Percentiles rank a stretch among this genome's conserved stretches.
phyloP scores from a whole-genome alignment of 2,329 filamentous ascomycete genomes.

The Fusarium pseudocircinatum region DNA sequence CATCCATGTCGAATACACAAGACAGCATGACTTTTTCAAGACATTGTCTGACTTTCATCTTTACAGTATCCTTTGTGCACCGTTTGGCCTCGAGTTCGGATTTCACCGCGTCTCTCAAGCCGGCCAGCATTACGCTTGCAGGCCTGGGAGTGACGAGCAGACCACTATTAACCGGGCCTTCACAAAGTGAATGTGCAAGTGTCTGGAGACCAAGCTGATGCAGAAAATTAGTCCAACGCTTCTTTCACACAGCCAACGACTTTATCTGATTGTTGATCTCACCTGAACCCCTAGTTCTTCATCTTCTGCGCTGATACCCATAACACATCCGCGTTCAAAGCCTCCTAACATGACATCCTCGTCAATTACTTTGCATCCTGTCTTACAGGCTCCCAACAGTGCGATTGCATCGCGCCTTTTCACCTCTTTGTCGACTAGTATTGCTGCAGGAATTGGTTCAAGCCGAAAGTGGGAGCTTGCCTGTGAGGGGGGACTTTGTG shows the following conservation, averaged over 20 bases:
- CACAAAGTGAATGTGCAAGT: constrained; percentile 53
- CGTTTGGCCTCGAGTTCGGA: constrained; percentile 45
- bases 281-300: constrained; percentile 60
- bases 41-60: constrained; percentile 45
- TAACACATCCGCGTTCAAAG: constrained; percentile 60
- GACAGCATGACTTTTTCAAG: constrained; percentile 64
- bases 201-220: constrained; percentile 60
- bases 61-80: constrained; percentile 28
- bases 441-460: constrained; percentile 57
- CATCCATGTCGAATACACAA: constrained; percentile 67
- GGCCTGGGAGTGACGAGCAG: constrained; percentile 62
- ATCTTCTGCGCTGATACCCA: constrained; percentile 64
- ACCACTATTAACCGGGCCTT: constrained; percentile 41
- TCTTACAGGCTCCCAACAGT: constrained; percentile 47
- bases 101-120: constrained; percentile 53
- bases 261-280: constrained; percentile 28
- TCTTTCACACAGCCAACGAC: no score
- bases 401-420: constrained; percentile 46
- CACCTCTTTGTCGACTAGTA: constrained; percentile 53
- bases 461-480: constrained; percentile 57
- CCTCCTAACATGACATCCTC: constrained; percentile 58
- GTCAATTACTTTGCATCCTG: constrained; percentile 62
- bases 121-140: constrained; percentile 51
- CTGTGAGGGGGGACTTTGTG: constrained; percentile 46
- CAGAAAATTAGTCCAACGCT: constrained; percentile 11